phyloP scores from a whole-genome alignment of 2,329 filamentous ascomycete species.

The Sporothrix brunneoviolacea region DNA sequence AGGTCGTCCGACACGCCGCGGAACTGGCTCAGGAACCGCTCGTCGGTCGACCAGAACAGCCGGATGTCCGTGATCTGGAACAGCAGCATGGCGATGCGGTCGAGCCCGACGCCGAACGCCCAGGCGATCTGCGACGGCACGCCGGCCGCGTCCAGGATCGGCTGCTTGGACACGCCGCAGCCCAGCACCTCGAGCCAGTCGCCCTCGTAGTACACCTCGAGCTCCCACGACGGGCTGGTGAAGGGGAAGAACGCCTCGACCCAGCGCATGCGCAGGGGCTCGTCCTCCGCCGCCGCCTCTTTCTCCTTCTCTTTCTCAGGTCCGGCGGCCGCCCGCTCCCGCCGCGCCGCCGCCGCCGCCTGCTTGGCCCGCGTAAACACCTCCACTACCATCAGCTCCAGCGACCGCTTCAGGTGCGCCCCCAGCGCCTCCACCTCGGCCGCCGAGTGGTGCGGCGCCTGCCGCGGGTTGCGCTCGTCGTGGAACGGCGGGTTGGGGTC shows the following conservation, averaged over 20 bases:
- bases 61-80: conserved; percentile 96
- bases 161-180: conserved; percentile 83
- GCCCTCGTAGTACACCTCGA: conserved; percentile 90
- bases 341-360: conserved; percentile 47
- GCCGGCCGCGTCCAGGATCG: conserved; percentile 69
- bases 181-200: conserved; percentile 96
- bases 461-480: conserved; percentile 73
- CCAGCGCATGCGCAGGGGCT: conserved; percentile 84
- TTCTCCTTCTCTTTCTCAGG: no score
- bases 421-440: conserved; percentile 78
- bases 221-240: conserved; percentile 89
- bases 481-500: conserved; percentile 77
- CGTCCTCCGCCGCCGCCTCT: conserved; percentile 50
- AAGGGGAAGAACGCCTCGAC: conserved; percentile 97
- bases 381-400: conserved; percentile 85
- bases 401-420: conserved; percentile 77
- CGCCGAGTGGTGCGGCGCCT: conserved; percentile 60
- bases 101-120: conserved; percentile 92
- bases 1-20: conserved; percentile 49
- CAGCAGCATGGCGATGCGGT: conserved; percentile 94
- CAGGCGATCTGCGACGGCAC: conserved; percentile 74
- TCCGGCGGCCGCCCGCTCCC: not conserved
- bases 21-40: conserved; percentile 84
- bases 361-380: conserved; percentile 74
- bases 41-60: conserved; percentile 87